Evolutionary conservation across 2,329 filamentous ascomycete genomes (phyloP).

Genomic region (Myriosclerotinia duriaeana): DNA sequence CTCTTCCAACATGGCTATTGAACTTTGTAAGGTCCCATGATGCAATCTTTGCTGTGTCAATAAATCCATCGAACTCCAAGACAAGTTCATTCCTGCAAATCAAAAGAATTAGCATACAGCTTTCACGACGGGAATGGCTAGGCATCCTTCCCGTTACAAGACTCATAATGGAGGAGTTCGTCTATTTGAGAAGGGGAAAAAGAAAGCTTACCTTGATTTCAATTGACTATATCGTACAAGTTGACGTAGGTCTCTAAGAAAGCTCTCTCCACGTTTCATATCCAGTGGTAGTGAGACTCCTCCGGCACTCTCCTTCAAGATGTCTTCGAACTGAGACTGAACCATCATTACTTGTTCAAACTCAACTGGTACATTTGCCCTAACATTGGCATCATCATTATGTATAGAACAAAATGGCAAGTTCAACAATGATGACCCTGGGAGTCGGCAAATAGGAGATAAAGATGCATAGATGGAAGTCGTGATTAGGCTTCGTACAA

Average conservation of each 20-base stretch:
- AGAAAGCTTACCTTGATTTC: conserved; percentile 47
- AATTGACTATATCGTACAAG: conserved; percentile 70
- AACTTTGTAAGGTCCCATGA: conserved; percentile 69
- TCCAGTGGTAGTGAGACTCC: conserved; percentile 69
- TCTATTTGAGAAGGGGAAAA: neutral
- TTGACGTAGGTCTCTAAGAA: conserved; percentile 71
- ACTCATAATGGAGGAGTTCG: neutral
- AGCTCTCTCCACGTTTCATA: conserved; percentile 75
- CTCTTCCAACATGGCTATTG: conserved; percentile 72
- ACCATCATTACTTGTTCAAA: conserved; percentile 74
- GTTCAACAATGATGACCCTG: conserved; percentile 59
- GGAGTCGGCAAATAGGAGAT: conserved; percentile 68
- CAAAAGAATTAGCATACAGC: conserved; percentile 9
- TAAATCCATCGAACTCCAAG: conserved; percentile 73
- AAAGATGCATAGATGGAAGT: conserved; percentile 60
- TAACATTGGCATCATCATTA: conserved; percentile 33
- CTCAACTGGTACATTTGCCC: conserved; percentile 46
- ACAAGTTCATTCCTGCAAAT: conserved; percentile 64
- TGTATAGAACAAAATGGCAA: conserved; percentile 60
- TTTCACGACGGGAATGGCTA: neutral
- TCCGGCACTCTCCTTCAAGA: conserved; percentile 65
- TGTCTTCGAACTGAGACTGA: conserved; percentile 73
- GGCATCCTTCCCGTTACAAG: neutral
- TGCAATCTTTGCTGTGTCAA: conserved; percentile 64
- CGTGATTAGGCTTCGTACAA: conserved; percentile 62